Conservation (phyloP, 768 basidiomycete species). For the Lyophyllum semitale region DNA sequence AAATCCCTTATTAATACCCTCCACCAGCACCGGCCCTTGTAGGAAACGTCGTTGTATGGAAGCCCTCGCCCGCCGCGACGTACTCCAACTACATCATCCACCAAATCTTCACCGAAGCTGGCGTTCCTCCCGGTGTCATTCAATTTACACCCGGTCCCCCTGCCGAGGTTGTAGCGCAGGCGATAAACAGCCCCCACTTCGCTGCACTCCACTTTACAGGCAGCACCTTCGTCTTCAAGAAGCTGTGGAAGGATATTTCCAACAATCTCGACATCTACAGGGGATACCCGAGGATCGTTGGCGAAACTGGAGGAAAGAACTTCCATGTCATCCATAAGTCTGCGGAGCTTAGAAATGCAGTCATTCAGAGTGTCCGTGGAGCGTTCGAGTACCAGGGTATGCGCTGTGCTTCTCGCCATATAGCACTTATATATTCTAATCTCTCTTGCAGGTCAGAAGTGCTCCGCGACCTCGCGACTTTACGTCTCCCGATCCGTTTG, state of each 20-base stretch:
- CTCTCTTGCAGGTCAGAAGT: slow-evolving; percentile 79
- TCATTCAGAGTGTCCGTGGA: slow-evolving; percentile 80
- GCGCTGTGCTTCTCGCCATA: slow-evolving; percentile 1
- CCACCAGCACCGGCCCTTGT: slow-evolving; percentile 81
- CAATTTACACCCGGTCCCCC: slow-evolving; percentile 95
- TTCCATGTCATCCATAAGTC: slow-evolving; percentile 91
- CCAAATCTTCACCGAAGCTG: slow-evolving; percentile 91
- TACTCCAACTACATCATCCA: slow-evolving; percentile 94
- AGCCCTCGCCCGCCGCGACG: slow-evolving; percentile 93
- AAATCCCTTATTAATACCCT: slow-evolving; percentile 6
- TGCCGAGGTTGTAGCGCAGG: slow-evolving; percentile 81
- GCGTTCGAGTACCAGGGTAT: slow-evolving; percentile 95
- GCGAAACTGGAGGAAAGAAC: slow-evolving; percentile 99
- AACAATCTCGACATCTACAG: slow-evolving; percentile 84
- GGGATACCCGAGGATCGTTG: slow-evolving; percentile 92
- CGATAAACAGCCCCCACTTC: slow-evolving; percentile 76
- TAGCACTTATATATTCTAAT: not conserved
- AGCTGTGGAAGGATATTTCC: slow-evolving; percentile 95
- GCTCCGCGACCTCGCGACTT: slow-evolving; percentile 88
- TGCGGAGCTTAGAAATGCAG: slow-evolving; percentile 90
- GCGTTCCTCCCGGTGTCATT: slow-evolving; percentile 91
- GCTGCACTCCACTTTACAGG: slow-evolving; percentile 96
- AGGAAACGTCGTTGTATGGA: slow-evolving; percentile 96
- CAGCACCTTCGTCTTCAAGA: slow-evolving; percentile 91
- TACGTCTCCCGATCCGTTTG: slow-evolving; percentile 91